A percentile compares a stretch with the other conserved stretches of the same genome.
phyloP scores from a whole-genome alignment of 495 filamentous ascomycete genomes.

The Penicillium waksmanii region DNA sequence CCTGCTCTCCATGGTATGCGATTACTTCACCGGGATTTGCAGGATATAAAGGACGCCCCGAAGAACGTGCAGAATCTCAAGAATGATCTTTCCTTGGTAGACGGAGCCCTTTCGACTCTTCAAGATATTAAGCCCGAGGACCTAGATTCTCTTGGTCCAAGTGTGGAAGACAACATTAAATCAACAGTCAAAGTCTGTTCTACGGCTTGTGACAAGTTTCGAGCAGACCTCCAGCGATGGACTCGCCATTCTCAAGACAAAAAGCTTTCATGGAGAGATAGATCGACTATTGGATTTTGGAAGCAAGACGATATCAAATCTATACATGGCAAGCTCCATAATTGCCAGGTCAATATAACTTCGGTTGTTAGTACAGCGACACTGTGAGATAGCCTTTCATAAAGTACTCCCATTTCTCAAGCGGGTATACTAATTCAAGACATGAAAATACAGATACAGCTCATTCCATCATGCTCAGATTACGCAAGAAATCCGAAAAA shows the following conservation, averaged over 20 bases:
- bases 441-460: not conserved
- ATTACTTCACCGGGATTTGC: constrained; percentile 40
- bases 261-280: constrained; percentile 10
- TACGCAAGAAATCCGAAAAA: not conserved
- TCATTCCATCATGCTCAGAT: not conserved
- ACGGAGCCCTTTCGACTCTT: constrained; percentile 36
- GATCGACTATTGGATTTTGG: constrained; percentile 17
- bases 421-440: not conserved
- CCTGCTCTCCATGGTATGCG: constrained; percentile 41
- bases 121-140: constrained; percentile 36
- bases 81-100: constrained; percentile 36
- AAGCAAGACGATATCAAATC: constrained; percentile 13
- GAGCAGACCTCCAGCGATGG: constrained; percentile 16
- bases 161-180: constrained; percentile 34
- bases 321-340: constrained; percentile 15
- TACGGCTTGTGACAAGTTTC: constrained; percentile 31
- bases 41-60: constrained; percentile 43
- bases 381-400: not conserved
- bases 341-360: constrained; percentile 16
- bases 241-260: constrained; percentile 13
- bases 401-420: not conserved
- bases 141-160: constrained; percentile 38
- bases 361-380: constrained; percentile 2
- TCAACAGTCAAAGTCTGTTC: constrained; percentile 31
- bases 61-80: constrained; percentile 34